These are phyloP conservation scores for Cicer cuneatum DNA, from an alignment of 306 rosid genomes.

Conservation along the genomic window DNA sequence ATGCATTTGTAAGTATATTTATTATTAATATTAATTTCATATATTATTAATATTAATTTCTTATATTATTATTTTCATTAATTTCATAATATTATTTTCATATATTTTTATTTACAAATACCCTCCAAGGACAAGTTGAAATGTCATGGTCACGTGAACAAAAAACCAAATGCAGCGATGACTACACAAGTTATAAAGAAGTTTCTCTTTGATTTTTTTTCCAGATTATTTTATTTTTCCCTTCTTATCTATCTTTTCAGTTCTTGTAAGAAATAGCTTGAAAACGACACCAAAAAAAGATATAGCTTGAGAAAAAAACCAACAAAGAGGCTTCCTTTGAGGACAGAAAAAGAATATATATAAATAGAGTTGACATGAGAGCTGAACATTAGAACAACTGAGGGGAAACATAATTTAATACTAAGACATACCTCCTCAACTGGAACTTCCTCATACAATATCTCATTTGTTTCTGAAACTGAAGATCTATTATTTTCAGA, in stretches of 20 bases:
- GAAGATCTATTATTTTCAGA: conserved; percentile 60
- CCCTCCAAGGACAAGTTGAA: too few relatives aligned
- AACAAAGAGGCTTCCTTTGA: conserved; percentile 20
- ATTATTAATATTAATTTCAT: too few relatives aligned
- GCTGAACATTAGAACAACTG: not conserved
- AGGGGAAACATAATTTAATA: not conserved
- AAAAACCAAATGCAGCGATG: too few relatives aligned
- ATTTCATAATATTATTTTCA: too few relatives aligned
- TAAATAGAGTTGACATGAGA: not conserved
- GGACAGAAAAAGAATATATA: not conserved
- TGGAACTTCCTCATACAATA: conserved; percentile 54
- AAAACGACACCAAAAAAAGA: not conserved
- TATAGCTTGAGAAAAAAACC: not conserved
- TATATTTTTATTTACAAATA: too few relatives aligned
- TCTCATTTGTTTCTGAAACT: conserved; percentile 48
- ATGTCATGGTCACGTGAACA: too few relatives aligned
- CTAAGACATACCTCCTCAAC: conserved; percentile 63
- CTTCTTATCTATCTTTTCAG: conserved; percentile 12
- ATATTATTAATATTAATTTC: too few relatives aligned
- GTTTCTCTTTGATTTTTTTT: too few relatives aligned
- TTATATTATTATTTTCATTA: too few relatives aligned
- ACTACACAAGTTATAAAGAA: too few relatives aligned
- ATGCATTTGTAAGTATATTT: too few relatives aligned
- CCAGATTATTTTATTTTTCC: too few relatives aligned
- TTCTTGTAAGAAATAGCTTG: conserved; percentile 22